A percentile compares a stretch with the other conserved stretches of the same genome.
Conservation (phyloP, 305 asterid species). For the Fraxinus latifolia region DNA sequence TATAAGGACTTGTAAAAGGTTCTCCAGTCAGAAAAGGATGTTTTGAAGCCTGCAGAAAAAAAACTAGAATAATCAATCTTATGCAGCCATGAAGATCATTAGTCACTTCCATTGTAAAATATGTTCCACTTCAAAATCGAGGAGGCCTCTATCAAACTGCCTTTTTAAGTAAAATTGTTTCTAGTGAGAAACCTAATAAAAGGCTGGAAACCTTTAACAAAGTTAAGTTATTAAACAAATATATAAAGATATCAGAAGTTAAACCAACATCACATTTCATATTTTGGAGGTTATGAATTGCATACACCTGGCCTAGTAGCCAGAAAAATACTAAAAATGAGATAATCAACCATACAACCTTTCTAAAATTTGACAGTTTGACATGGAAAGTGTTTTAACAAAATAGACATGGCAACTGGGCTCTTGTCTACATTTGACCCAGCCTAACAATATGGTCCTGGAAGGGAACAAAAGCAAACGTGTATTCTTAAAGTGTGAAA, state of each 20-base stretch:
- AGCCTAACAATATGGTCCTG: neutral
- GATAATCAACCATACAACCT: neutral
- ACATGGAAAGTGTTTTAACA: neutral
- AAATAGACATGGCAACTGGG: neutral
- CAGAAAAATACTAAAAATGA: neutral
- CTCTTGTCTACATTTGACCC: neutral
- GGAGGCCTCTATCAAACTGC: neutral
- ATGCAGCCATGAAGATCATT: conserved; percentile 11
- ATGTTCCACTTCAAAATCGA: neutral
- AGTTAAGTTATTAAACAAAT: neutral
- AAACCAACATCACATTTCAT: neutral
- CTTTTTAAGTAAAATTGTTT: neutral
- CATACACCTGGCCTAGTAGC: neutral
- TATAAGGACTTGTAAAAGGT: conserved; percentile 79
- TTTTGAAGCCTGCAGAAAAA: conserved; percentile 70
- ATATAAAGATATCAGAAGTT: neutral
- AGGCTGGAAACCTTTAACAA: neutral
- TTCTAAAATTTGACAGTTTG: neutral
- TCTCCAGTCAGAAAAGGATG: conserved; percentile 99
- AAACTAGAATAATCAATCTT: conserved; percentile 30
- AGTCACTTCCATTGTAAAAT: neutral
- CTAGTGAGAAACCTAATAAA: neutral
- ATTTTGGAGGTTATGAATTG: neutral
- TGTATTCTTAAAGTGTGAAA: neutral
- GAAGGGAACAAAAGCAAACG: neutral